Base-by-base conservation (phyloP, 1,139 yeast genomes). In the Blastobotrys persicus region DNA sequence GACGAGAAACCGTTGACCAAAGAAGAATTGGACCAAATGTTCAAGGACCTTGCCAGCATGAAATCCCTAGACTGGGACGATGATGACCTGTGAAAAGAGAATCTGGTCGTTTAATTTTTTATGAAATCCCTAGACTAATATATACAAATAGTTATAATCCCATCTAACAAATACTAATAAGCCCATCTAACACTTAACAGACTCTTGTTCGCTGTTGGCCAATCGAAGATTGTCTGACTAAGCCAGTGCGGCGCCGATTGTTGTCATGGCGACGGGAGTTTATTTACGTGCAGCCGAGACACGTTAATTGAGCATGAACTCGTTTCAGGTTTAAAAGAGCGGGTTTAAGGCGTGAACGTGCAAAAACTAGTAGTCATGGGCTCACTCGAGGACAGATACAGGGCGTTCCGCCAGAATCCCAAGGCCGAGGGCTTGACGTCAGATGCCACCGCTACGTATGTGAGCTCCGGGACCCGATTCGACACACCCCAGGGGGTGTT, bases 381-480 rank as follows among this genome's bases (percentile, higher is more conserved):
- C 9, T 23, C 44, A n/a, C 41, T 50, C 26, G 41, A 28, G 23
- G 46, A 46, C 12, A 16, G 33, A 9, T 57, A 55, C 47, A 12
- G 23, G 31, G 47, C 40, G 39, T 58, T 58, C 34, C 51, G 57
- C n/a, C 18, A 23, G 31, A 47, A 40, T 16, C 63, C 64, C 14
- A 48, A 48, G 31, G 44, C 41, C 5, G 50, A 45, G 11, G 49
- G 32, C 12, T 47, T 60, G 38, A 43, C 53, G 6, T 44, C 33
- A 13, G 44, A 45, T 33, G 57, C 59, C 17, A 45, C 53, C 5
- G 48, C 59, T 31, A 46, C 55, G 23, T 62, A 61, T 54, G 52
- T 62, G 18, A 47, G 59, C 2, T 56, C 63, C 6, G 59, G 63
- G 42, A 52, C 50, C n/a, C 49, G 46, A 3, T 54, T 57, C 42